Evolutionary conservation across 768 basidiomycete genomes (phyloP).

Genomic region (Rhodotorula paludigena): DNA sequence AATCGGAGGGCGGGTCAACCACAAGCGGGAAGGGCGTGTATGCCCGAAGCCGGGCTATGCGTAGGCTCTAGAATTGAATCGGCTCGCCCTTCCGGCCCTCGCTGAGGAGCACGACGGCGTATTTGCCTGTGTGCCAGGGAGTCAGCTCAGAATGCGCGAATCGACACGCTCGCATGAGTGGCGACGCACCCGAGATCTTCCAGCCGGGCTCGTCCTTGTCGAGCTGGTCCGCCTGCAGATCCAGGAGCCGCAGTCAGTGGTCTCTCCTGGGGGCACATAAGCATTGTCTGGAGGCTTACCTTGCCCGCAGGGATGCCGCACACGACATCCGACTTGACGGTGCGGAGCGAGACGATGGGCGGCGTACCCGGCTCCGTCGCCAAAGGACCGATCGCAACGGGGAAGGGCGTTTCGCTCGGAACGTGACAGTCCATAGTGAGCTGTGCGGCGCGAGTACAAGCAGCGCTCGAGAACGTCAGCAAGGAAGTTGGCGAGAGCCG

Average conservation of each 20-base stretch:
- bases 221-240: constrained; percentile 76
- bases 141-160: constrained; percentile 12
- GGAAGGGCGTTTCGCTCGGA: constrained; percentile 79
- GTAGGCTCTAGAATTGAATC: constrained; percentile 55
- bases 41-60: too few species aligned
- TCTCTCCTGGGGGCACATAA: too few species aligned
- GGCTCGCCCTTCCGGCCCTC: constrained; percentile 85
- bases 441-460: too few species aligned
- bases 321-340: constrained; percentile 92
- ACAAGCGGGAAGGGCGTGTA: too few species aligned
- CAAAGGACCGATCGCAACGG: constrained; percentile 86
- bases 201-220: constrained; percentile 83
- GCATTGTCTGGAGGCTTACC: too few species aligned
- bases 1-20: neutral
- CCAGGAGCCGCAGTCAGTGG: too few species aligned
- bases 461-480: too few species aligned
- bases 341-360: constrained; percentile 72
- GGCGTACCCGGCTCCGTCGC: constrained; percentile 83
- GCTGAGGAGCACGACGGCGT: constrained; percentile 76
- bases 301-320: constrained; percentile 58
- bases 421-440: constrained; percentile 76
- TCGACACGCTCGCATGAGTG: neutral
- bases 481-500: constrained; percentile 41
- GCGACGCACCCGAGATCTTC: constrained; percentile 65
- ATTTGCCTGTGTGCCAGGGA: constrained; percentile 7